Conservation (phyloP, 805 yeast species). For the Metschnikowia proteae region DNA sequence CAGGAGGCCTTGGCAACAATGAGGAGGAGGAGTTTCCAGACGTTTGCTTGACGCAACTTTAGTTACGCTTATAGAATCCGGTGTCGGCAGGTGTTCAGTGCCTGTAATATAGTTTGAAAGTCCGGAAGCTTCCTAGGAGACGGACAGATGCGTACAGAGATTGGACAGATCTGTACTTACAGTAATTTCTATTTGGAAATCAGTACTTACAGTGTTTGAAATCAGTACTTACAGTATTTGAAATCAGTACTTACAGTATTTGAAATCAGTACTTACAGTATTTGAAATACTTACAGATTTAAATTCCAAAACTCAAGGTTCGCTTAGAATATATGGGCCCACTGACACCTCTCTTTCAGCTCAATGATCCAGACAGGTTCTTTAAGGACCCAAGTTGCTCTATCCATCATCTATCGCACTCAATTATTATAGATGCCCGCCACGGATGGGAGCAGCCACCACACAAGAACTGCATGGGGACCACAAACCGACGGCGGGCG, state of each 20-base stretch:
- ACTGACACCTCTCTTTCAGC: constrained; percentile 54
- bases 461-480: constrained; percentile 32
- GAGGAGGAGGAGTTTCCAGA: constrained; percentile 44
- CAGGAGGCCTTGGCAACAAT: constrained; percentile 38
- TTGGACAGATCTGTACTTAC: too few species aligned
- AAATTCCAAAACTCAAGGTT: too few species aligned
- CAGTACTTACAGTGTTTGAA: too few species aligned
- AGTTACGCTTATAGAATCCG: background rate
- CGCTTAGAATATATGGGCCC: constrained; percentile 32
- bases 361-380: constrained; percentile 47
- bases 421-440: constrained; percentile 24
- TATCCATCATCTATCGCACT: constrained; percentile 49
- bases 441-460: constrained; percentile 10
- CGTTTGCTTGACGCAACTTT: constrained; percentile 30
- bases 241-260: too few species aligned
- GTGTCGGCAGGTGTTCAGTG: too few species aligned
- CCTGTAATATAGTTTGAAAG: too few species aligned
- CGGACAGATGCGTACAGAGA: too few species aligned
- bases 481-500: constrained; percentile 20
- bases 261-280: too few species aligned
- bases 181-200: too few species aligned
- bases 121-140: too few species aligned
- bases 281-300: too few species aligned
- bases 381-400: constrained; percentile 39
- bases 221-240: too few species aligned